Percentiles rank a stretch among this genome's conserved stretches.
These are phyloP conservation scores for Fagopyrum homotropicum DNA, from an alignment of 148 eudicot genomes.

Conservation along the genomic window DNA sequence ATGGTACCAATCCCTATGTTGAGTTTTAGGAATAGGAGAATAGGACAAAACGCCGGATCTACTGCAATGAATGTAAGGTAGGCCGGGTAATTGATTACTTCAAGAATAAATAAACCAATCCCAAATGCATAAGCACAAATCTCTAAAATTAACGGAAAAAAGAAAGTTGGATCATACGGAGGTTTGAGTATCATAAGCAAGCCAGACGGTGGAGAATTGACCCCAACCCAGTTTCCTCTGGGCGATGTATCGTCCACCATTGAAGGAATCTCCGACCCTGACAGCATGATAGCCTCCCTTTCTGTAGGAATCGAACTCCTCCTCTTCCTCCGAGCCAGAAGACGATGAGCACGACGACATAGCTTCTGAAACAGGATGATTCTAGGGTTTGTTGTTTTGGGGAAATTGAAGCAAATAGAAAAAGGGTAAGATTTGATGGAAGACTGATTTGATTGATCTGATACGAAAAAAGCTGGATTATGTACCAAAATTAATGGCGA, in stretches of 20 bases:
- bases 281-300: conserved; percentile 94
- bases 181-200: conserved; percentile 64
- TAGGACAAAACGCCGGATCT: background rate
- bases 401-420: background rate
- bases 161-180: conserved; percentile 37
- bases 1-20: background rate
- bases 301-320: conserved; percentile 59
- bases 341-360: conserved; percentile 81
- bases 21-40: background rate
- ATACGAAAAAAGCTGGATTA: background rate
- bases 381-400: background rate
- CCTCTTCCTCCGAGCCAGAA: conserved; percentile 73
- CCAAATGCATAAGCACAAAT: background rate
- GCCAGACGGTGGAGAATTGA: conserved; percentile 92
- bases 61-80: background rate
- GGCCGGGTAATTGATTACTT: background rate
- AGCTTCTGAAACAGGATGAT: background rate
- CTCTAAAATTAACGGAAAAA: background rate
- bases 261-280: conserved; percentile 67
- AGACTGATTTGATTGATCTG: background rate
- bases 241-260: conserved; percentile 71
- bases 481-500: background rate
- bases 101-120: background rate
- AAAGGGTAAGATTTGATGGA: background rate
- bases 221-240: conserved; percentile 94